phyloP scores from a whole-genome alignment of 306 rosid genomes.

The Dryas drummondii region DNA sequence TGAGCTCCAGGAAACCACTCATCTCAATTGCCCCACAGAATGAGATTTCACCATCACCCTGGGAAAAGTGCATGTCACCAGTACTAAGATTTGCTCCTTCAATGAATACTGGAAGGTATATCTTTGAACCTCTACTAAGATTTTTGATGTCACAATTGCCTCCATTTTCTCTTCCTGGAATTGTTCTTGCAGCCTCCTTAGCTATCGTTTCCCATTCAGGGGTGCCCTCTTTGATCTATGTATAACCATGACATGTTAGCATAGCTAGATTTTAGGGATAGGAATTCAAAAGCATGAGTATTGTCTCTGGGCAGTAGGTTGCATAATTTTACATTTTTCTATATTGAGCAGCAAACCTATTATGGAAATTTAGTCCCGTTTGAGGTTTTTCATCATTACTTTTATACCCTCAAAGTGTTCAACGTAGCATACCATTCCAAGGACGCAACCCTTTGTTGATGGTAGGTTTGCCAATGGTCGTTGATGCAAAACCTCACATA shows the following conservation, averaged over 20 bases:
- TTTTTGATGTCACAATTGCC: constrained; percentile 96
- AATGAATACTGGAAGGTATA: constrained; percentile 84
- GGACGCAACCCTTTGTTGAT: constrained; percentile 56
- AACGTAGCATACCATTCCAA: constrained; percentile 62
- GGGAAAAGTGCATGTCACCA: constrained; percentile 94
- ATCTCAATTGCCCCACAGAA: constrained; percentile 96
- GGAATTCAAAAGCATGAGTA: background rate
- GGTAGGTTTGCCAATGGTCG: constrained; percentile 91
- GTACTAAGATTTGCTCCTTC: constrained; percentile 95
- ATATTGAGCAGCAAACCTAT: background rate
- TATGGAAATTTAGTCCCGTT: background rate
- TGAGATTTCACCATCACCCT: constrained; percentile 89
- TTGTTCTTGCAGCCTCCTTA: constrained; percentile 85
- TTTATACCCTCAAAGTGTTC: background rate
- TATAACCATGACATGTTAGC: background rate
- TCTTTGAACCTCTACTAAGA: constrained; percentile 79
- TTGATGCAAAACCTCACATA: constrained; percentile 81
- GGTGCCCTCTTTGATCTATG: constrained; percentile 58
- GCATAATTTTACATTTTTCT: background rate
- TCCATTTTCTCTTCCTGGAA: constrained; percentile 97
- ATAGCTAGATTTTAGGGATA: background rate
- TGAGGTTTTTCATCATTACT: background rate
- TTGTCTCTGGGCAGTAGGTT: background rate
- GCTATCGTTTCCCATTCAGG: constrained; percentile 83
- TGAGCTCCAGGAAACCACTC: constrained; percentile 95